Evolutionary conservation across 129 eudicot species (phyloP), one percentile per base, ranked within the genome.

Genomic region (Logfia minima): DNA sequence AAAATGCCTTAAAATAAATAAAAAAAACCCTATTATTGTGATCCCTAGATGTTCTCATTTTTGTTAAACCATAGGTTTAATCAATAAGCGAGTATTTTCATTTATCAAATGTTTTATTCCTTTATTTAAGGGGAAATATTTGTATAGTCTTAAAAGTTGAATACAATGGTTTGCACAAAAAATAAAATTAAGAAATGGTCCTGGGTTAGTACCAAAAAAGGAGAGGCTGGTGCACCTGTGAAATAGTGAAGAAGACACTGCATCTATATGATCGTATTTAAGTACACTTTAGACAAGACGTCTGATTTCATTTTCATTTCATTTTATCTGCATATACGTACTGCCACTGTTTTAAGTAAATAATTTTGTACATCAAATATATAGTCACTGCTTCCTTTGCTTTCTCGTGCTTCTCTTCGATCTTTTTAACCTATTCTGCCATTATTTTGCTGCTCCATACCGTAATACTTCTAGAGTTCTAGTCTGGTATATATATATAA

Each of bases 271-370:
- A 45, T 45, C 53, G 70, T 55, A 73, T 18, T 9, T 22, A 80
- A 73, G 66, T 80, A 53, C 79, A 73, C 52, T 74, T 55, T 69
- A 26, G 84, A 80, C 74, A 80, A 80, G 84, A 74, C 79, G 63
- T 80, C 75, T 74, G 79, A 80, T 80, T 66, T 5, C 37, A 34
- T 34, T 34, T 32, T 32, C 35, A 32, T 4, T 32, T 45, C 74
- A 66, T 66, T 37, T 74, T 45, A 65, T 59, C 18, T 45, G 1
- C 18, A 14, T 6, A 13, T 45, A 45, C 17, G 53, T 32, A 43
- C 68, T 61, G 31, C 17, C 68, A 66, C 84, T 37, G 70, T 73
- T 75, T 37, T 60, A 72, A 68, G 62, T 73, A 73, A 55, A 55
- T 72, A 37, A 79, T 72, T 51, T 28, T 64, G 16, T 43, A 43